A percentile compares a stretch with the other conserved stretches of the same genome.
Evolutionary conservation across 2,329 filamentous ascomycete genomes (phyloP).

Genomic region (Talaromyces islandicus): DNA sequence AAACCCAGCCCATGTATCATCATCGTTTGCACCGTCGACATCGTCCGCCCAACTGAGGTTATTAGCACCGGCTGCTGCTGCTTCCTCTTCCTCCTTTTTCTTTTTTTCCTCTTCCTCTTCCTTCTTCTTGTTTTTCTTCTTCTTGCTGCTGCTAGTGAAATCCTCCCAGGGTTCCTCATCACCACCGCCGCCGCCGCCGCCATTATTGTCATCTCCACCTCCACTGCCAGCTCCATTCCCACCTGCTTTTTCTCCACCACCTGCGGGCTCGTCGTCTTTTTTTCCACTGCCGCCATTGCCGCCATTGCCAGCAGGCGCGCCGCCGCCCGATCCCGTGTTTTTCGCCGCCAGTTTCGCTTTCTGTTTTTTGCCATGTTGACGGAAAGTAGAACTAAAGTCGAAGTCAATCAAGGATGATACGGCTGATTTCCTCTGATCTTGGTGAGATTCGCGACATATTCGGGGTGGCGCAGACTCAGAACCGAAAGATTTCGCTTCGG

Average conservation of each 20-base stretch:
- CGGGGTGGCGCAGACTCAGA: constrained; percentile 9
- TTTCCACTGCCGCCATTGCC: constrained; percentile 25
- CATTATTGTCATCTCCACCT: constrained; percentile 23
- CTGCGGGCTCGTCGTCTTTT: constrained; percentile 26
- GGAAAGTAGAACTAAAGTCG: constrained; percentile 16
- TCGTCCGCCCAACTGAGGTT: constrained; percentile 43
- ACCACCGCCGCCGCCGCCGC: constrained; percentile 23
- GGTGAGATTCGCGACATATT: constrained; percentile 5
- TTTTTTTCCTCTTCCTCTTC: constrained; percentile 22
- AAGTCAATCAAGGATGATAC: constrained; percentile 11
- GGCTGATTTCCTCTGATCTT: constrained; percentile 5
- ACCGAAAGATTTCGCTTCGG: constrained; percentile 16
- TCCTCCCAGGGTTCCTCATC: constrained; percentile 36
- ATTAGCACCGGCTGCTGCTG: constrained; percentile 23
- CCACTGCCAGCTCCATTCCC: constrained; percentile 23
- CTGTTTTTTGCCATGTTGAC: constrained; percentile 26
- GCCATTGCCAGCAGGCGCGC: constrained; percentile 14
- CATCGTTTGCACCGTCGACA: constrained; percentile 32
- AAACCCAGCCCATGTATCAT: constrained; percentile 50
- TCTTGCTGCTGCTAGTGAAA: constrained; percentile 28
- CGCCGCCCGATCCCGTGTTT: constrained; percentile 16
- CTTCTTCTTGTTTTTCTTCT: constrained; percentile 25
- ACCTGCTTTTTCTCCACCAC: constrained; percentile 23
- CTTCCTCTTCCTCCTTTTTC: constrained; percentile 21
- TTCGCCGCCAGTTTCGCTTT: constrained; percentile 20